phyloP scores from a whole-genome alignment of 2,329 filamentous ascomycete genomes.

The Cadophora sp. region DNA sequence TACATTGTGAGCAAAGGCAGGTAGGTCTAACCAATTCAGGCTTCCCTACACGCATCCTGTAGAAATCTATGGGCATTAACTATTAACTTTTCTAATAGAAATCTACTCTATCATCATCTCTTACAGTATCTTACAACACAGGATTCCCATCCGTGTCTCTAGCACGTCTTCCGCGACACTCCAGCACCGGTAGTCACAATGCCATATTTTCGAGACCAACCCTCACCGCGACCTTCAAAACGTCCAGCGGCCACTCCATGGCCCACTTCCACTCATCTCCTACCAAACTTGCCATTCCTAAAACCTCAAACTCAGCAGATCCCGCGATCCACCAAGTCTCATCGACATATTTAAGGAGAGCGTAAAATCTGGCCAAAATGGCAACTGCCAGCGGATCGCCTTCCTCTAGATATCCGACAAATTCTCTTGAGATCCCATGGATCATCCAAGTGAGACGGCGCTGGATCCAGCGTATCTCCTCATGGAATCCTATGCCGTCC shows the following conservation, averaged over 20 bases:
- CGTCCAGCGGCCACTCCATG: conserved; percentile 24
- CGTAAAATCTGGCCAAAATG: conserved; percentile 25
- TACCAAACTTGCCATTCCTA: conserved; percentile 20
- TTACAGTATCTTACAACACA: neutral
- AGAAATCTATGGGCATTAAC: too few relatives aligned
- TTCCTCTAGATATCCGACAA: conserved; percentile 15
- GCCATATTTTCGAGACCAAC: neutral
- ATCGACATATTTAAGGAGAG: conserved; percentile 24
- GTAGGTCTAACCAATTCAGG: too few relatives aligned
- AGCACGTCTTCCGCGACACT: neutral
- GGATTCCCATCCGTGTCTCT: neutral
- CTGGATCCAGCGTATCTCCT: conserved; percentile 20
- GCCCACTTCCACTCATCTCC: conserved; percentile 19
- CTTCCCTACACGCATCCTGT: too few relatives aligned
- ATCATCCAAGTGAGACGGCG: conserved; percentile 10
- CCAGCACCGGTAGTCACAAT: neutral
- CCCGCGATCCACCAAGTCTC: conserved; percentile 27
- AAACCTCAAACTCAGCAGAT: conserved; percentile 26
- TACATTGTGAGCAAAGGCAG: too few relatives aligned
- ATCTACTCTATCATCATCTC: neutral
- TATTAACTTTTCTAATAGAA: neutral
- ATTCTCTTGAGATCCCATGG: conserved; percentile 8
- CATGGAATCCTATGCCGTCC: neutral
- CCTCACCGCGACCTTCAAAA: conserved; percentile 3
- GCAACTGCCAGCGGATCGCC: conserved; percentile 20